A percentile compares a stretch with the other conserved stretches of the same genome.
phyloP scores from a whole-genome alignment of 2,329 filamentous ascomycete genomes.

The Karstenula rhodostoma region DNA sequence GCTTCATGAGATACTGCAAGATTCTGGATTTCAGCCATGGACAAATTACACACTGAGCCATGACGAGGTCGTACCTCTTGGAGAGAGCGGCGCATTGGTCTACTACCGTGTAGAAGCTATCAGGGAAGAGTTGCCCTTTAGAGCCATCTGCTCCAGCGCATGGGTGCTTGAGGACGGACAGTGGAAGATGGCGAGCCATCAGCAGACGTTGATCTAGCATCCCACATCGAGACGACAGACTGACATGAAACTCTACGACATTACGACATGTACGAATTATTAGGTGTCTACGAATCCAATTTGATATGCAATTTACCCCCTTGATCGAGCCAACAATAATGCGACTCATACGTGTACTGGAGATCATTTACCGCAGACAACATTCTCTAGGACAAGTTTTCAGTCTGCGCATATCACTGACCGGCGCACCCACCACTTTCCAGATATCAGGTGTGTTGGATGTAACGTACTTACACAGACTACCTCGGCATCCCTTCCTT shows the following conservation, averaged over 20 bases:
- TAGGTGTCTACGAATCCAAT: too few relatives aligned
- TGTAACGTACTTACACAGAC: background rate
- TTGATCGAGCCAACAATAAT: too few relatives aligned
- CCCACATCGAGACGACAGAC: background rate
- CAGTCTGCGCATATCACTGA: too few relatives aligned
- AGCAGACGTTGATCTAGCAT: constrained; percentile 36
- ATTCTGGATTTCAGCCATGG: constrained; percentile 32
- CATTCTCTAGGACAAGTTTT: too few relatives aligned
- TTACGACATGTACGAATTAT: background rate
- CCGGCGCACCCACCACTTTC: background rate
- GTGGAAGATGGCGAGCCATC: constrained; percentile 42
- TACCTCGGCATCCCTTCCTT: background rate
- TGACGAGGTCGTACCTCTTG: constrained; percentile 35
- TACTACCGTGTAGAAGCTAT: constrained; percentile 37
- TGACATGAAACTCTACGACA: background rate
- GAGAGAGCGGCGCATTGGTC: constrained; percentile 33
- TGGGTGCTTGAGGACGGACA: constrained; percentile 31
- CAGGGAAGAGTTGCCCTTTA: constrained; percentile 25
- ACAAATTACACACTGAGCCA: constrained; percentile 37
- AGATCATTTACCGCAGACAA: too few relatives aligned
- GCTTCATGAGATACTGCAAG: constrained; percentile 30
- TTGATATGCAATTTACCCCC: too few relatives aligned
- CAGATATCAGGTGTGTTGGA: background rate
- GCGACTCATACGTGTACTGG: too few relatives aligned
- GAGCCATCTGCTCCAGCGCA: constrained; percentile 37